Conservation (phyloP, 2,329 filamentous ascomycete genomes). For the Diplodia scrobiculata region DNA sequence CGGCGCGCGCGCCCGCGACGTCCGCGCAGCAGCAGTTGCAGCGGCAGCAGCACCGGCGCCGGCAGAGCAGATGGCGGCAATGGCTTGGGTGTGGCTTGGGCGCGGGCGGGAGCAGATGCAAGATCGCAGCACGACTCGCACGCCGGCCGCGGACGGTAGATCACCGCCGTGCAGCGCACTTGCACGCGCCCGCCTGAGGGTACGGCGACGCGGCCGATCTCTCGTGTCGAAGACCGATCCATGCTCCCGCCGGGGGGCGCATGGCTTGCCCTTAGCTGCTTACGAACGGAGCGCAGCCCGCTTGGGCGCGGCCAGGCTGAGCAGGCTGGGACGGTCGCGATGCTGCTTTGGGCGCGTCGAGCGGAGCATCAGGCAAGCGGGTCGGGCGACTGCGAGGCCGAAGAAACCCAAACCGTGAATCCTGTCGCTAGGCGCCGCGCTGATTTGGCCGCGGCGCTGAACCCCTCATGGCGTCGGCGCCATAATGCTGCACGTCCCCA, state of each 20-base stretch:
- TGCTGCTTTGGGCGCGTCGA: slow-evolving; percentile 22
- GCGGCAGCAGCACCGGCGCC: neutral
- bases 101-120: slow-evolving; percentile 27
- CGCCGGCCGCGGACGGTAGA: slow-evolving; percentile 25
- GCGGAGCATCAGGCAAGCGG: slow-evolving; percentile 21
- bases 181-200: slow-evolving; percentile 19
- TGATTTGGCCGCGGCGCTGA: slow-evolving; percentile 17
- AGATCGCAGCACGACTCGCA: slow-evolving; percentile 26
- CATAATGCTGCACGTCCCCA: slow-evolving; percentile 20
- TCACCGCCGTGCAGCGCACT: slow-evolving; percentile 18
- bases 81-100: slow-evolving; percentile 19
- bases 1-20: slow-evolving; percentile 1
- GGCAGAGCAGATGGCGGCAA: slow-evolving; percentile 13
- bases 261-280: slow-evolving; percentile 24
- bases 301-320: slow-evolving; percentile 10
- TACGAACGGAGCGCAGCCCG: slow-evolving; percentile 2
- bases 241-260: slow-evolving; percentile 13
- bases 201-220: slow-evolving; percentile 20
- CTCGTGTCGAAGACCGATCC: slow-evolving; percentile 22
- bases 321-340: slow-evolving; percentile 9
- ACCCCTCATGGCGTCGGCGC: slow-evolving; percentile 19
- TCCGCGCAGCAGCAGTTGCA: neutral
- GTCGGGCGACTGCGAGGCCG: slow-evolving; percentile 3
- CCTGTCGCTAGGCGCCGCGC: slow-evolving; percentile 4
- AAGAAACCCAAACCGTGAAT: slow-evolving; percentile 18